A percentile compares a stretch with the other conserved stretches of the same genome.
phyloP scores from a whole-genome alignment of 192 early-diverging fungal genomes.

The Coemansia sp. region DNA sequence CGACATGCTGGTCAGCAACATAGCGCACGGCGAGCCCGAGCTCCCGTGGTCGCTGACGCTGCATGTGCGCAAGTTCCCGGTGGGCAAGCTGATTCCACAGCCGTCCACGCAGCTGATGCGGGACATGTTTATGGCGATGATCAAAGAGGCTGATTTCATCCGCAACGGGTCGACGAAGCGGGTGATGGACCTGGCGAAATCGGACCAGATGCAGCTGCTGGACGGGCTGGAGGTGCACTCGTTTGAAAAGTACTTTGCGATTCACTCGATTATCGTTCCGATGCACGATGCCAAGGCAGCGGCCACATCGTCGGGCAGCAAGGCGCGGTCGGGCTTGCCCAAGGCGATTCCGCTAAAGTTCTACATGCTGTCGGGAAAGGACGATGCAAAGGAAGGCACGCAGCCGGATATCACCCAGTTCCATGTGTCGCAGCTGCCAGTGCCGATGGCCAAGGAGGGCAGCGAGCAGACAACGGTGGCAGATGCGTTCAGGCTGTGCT shows the following conservation, averaged over 20 bases:
- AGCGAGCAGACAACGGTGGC: slow-evolving; percentile 23
- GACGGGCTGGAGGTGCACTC: slow-evolving; percentile 57
- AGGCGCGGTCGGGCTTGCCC: slow-evolving; percentile 5
- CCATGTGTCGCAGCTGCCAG: slow-evolving; percentile 42
- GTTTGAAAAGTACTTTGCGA: slow-evolving; percentile 49
- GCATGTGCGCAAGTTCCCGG: slow-evolving; percentile 75
- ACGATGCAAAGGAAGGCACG: slow-evolving; percentile 10
- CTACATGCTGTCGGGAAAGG: slow-evolving; percentile 27
- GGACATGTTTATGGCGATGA: slow-evolving; percentile 84
- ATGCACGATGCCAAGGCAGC: neutral
- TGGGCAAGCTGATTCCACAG: slow-evolving; percentile 57
- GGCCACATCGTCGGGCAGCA: neutral
- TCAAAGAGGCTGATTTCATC: slow-evolving; percentile 87
- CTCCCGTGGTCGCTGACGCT: slow-evolving; percentile 78
- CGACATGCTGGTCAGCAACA: slow-evolving; percentile 55
- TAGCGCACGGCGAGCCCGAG: slow-evolving; percentile 13
- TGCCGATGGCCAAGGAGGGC: slow-evolving; percentile 23
- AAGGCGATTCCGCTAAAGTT: slow-evolving; percentile 42
- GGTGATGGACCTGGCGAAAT: slow-evolving; percentile 82
- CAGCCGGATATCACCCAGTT: slow-evolving; percentile 23
- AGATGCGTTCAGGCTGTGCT: slow-evolving; percentile 50
- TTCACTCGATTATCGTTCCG: slow-evolving; percentile 32
- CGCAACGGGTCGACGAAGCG: slow-evolving; percentile 79
- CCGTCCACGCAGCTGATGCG: slow-evolving; percentile 58
- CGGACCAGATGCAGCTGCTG: slow-evolving; percentile 80